A percentile compares a stretch with the other conserved stretches of the same genome.
These are phyloP conservation scores for Asterionellopsis glacialis DNA, from an alignment of 108 stramenopile genomes.

Conservation along the genomic window DNA sequence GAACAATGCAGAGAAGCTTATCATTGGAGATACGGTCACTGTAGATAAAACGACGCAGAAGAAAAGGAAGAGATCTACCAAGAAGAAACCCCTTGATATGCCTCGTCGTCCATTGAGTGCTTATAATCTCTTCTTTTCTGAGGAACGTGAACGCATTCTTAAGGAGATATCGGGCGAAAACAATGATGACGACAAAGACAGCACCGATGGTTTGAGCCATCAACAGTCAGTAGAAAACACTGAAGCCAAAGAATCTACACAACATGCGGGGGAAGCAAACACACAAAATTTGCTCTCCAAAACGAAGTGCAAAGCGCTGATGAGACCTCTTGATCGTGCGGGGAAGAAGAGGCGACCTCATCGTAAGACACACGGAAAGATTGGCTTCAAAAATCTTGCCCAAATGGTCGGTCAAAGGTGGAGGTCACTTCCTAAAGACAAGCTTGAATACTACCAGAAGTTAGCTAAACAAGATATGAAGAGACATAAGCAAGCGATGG, in stretches of 20 bases:
- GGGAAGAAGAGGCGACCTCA: conserved; percentile 49
- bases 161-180: conserved; percentile 17
- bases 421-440: conserved; percentile 42
- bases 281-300: not conserved
- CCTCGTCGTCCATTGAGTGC: conserved; percentile 52
- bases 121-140: conserved; percentile 65
- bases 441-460: conserved; percentile 40
- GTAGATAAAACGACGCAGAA: conserved; percentile 8
- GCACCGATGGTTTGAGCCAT: conserved; percentile 8
- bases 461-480: conserved; percentile 48
- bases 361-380: conserved; percentile 61
- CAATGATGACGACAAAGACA: conserved; percentile 10
- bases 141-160: conserved; percentile 54
- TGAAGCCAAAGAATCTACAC: conserved; percentile 3
- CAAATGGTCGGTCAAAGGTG: conserved; percentile 49
- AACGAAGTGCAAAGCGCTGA: conserved; percentile 19
- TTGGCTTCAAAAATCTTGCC: conserved; percentile 45
- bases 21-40: no score
- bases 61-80: conserved; percentile 20
- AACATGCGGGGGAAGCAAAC: not conserved
- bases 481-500: conserved; percentile 51
- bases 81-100: conserved; percentile 49
- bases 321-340: conserved; percentile 36
- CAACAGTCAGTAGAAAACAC: conserved; percentile 10
- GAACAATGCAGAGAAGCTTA: no score